Evolutionary conservation across 2,329 filamentous ascomycete genomes (phyloP).

Genomic region (Colletotrichum caudatum): DNA sequence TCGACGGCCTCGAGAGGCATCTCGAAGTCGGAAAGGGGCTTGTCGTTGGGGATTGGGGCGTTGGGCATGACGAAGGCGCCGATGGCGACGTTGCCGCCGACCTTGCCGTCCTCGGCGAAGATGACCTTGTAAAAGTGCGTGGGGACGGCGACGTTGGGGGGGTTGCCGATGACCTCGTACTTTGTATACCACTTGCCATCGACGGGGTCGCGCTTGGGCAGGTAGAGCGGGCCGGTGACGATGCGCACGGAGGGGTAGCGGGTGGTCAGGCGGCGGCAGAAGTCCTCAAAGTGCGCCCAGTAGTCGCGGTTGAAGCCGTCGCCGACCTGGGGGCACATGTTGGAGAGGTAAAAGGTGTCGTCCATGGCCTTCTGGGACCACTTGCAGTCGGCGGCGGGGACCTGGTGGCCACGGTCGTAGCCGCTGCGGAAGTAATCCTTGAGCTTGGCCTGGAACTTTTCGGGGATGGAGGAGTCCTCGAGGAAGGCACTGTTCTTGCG

Average conservation of each 20-base stretch:
- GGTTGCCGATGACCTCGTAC: constrained; percentile 95
- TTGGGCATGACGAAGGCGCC: constrained; percentile 97
- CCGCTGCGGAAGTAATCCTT: constrained; percentile 96
- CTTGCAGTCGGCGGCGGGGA: constrained; percentile 94
- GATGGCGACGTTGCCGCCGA: constrained; percentile 81
- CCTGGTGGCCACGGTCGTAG: constrained; percentile 96
- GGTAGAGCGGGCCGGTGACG: constrained; percentile 92
- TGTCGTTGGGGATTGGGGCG: constrained; percentile 86
- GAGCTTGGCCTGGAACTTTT: constrained; percentile 88
- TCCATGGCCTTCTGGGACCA: constrained; percentile 97
- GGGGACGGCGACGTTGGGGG: constrained; percentile 93
- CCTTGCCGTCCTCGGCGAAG: constrained; percentile 85
- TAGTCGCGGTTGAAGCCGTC: constrained; percentile 99
- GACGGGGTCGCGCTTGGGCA: constrained; percentile 81
- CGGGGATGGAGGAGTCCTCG: constrained; percentile 84
- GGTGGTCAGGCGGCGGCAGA: constrained; percentile 85
- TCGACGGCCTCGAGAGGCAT: constrained; percentile 94
- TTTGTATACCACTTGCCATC: constrained; percentile 96
- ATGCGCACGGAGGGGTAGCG: constrained; percentile 89
- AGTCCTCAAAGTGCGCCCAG: constrained; percentile 99
- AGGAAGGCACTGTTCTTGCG: constrained; percentile 85
- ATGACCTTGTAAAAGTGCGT: constrained; percentile 99
- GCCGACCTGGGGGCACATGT: constrained; percentile 99
- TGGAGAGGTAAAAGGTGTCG: constrained; percentile 90
- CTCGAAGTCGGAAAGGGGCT: constrained; percentile 91